Base-by-base conservation (phyloP, 179 eudicot genomes). In the Spinacia oleracea region DNA sequence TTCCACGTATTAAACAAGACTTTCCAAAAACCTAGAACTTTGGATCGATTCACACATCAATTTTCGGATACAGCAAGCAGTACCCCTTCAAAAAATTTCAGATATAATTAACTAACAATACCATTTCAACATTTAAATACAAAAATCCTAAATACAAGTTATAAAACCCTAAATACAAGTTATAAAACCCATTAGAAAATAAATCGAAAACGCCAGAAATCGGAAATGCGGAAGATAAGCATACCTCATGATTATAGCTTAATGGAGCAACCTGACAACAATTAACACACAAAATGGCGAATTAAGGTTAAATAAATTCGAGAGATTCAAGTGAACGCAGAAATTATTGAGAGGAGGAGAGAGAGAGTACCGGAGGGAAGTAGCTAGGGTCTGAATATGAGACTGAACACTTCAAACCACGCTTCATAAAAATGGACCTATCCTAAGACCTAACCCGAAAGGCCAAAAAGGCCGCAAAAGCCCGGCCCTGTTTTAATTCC, bases 211-310 rank as follows among this genome's bases (percentile, higher is more conserved):
- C 8, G 46, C 0, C 4, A 71, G 23, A 59, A 38, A 32, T n/a
- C 25, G 7, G 2, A 72, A 73, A 42, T 23, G 9, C 8, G 15
- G 25, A 71, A 46, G 10, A 18, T 4, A 25, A 8, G 2, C 34
- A 27, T 74, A 80, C 82, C 82, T 80, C 82, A 80, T 80, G 60
- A 74, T 55, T 34, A 32, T 12, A 56, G 63, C 29, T 40, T 65
- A 50, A 5, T 16, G 3, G 27, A 73, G 40, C 45, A 56, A 80
- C 73, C 82, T 80, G 74, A 51, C 1, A 27, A 64, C 1, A 50
- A 50, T 6, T 5, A 50, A 48, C 68, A 29, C 43, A 9, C n/a
- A 55, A 74, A 32, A 55, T 12, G 20, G 14, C 43, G 56, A 51
- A 29, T 18, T 0, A 9, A 43, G 58, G 50, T 80, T 68, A 80